A percentile compares a stretch with the other conserved stretches of the same genome.
Conservation (phyloP, 495 filamentous ascomycete genomes). For the Parmelia sp. region DNA sequence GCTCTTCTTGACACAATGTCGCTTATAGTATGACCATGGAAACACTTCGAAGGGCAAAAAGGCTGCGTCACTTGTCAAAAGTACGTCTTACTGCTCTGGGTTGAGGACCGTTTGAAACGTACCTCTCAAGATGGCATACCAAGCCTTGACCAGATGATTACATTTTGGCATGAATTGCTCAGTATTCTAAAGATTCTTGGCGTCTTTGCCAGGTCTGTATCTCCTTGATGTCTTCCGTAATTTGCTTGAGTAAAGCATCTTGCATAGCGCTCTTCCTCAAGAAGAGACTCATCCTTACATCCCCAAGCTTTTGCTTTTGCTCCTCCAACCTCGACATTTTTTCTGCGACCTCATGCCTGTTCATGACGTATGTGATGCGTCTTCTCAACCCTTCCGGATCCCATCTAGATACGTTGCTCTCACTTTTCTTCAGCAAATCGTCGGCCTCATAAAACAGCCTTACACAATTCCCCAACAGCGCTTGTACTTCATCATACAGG, state of each 20-base stretch:
- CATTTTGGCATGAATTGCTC: no score
- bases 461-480: constrained; percentile 16
- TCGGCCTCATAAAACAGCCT: constrained; percentile 19
- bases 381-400: constrained; percentile 23
- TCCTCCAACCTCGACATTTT: constrained; percentile 2
- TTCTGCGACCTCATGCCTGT: constrained; percentile 17
- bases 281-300: constrained; percentile 21
- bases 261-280: constrained; percentile 20
- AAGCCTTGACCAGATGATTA: no score
- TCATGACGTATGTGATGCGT: constrained; percentile 21
- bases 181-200: no score
- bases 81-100: no score
- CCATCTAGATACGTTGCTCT: constrained; percentile 12
- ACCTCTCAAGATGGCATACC: no score
- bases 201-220: not conserved
- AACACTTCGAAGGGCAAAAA: no score
- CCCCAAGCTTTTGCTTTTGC: constrained; percentile 15
- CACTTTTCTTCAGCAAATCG: constrained; percentile 15
- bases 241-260: constrained; percentile 14
- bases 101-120: no score
- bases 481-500: constrained; percentile 15
- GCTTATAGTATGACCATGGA: no score
- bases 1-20: no score
- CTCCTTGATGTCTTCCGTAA: not conserved
- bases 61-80: no score